Percentiles rank a stretch among this genome's conserved stretches.
Conservation (phyloP, 192 early-diverging fungal species). For the Backusella liffmaniae region DNA sequence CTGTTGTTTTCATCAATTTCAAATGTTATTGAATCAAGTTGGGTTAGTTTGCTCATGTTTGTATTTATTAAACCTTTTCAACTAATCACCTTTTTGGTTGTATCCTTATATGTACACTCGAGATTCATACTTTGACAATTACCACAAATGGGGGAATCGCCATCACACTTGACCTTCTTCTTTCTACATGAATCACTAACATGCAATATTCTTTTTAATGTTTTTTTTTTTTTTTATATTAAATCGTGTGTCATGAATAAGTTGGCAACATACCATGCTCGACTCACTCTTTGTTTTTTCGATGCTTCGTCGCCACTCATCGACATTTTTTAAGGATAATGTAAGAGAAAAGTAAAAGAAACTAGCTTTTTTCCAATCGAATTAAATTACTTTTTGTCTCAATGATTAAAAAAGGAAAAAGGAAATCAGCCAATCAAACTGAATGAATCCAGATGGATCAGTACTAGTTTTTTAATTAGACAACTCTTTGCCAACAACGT, state of each 20-base stretch:
- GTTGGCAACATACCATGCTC: constrained; percentile 30
- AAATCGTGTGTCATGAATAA: not conserved
- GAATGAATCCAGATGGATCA: not conserved
- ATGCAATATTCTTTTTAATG: not conserved
- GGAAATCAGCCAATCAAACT: not conserved
- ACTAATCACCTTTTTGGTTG: constrained; percentile 38
- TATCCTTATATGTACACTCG: constrained; percentile 66
- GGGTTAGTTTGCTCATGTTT: constrained; percentile 14
- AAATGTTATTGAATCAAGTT: not conserved
- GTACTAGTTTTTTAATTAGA: too few species aligned
- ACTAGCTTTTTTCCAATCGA: not conserved
- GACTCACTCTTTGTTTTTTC: constrained; percentile 34
- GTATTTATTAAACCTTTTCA: not conserved
- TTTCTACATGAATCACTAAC: constrained; percentile 72
- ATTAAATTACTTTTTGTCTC: not conserved
- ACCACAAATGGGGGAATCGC: constrained; percentile 61
- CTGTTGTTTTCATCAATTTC: constrained; percentile 28
- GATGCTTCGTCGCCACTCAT: constrained; percentile 7
- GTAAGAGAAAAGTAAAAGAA: not conserved
- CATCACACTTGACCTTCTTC: constrained; percentile 86
- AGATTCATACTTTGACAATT: constrained; percentile 70
- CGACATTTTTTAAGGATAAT: constrained; percentile 8
- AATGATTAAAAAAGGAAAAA: not conserved
- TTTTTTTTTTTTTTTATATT: not conserved
- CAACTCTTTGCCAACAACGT: too few species aligned